Evolutionary conservation across 257 asterid species (phyloP), one percentile per base, ranked within the genome.

Genomic region (Primulina tabacum): DNA sequence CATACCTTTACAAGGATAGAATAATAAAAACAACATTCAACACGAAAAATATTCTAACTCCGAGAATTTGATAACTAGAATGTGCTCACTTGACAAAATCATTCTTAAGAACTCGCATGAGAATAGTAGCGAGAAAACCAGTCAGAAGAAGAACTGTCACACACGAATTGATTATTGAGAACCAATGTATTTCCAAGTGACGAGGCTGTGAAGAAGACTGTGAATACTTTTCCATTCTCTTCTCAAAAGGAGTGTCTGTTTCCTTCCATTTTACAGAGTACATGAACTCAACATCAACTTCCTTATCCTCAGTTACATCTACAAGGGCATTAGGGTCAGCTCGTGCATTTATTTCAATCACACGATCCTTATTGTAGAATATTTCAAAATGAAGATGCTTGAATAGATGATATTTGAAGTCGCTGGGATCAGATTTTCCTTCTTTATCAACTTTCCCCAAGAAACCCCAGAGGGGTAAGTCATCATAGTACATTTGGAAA

Each of bases 401-500:
- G 60, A 77, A 81, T 14, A 81, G 70, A 62, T 74, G 79, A 63
- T 80, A 85, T 64, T 79, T 83, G 77, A 69, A 75, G 58, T 85
- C 86, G 71, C 80, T 73, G 34, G 88, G 88, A 70, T 83, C 86
- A 50, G 81, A 40, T 73, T 77, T 82, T 62, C 79, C 82, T 18
- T 85, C 88, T 66, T 75, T 83, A 26, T 83, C 88, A 53, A 83
- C 86, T 74, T 79, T 85, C 62, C 90, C 88, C n/a, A 85, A 52
- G 76, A 85, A 85, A 68, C 86, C 90, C 88, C 90, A 85, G 65
- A 83, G 74, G 65, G 90, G 90, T 70, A 85, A 70, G 79, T 85
- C 90, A 81, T 82, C 90, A 34, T 80, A 84, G 77, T 84, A 84
- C 89, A 85, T 85, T 73, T 85, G 83, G 60, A 85, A 85, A 75